Conservation (phyloP, 148 eudicot species). For the Chenopodium suecicum region DNA sequence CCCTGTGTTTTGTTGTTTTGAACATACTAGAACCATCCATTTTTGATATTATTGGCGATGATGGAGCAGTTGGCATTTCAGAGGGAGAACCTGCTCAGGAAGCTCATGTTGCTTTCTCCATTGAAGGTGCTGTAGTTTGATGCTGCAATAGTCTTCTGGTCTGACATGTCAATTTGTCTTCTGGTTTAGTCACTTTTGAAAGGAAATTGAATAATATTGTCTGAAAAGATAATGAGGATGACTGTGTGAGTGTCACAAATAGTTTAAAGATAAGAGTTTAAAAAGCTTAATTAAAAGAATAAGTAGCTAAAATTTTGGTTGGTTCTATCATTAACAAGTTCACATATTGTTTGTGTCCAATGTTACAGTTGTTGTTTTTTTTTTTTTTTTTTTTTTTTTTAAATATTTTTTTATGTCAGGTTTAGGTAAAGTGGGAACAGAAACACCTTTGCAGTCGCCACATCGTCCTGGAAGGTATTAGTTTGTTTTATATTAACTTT, state of each 20-base stretch:
- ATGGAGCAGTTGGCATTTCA: conserved; percentile 41
- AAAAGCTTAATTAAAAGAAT: neutral
- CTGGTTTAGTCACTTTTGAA: neutral
- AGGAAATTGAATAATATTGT: neutral
- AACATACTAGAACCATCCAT: conserved; percentile 55
- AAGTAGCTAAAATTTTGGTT: neutral
- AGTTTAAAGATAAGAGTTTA: neutral
- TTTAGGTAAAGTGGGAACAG: conserved; percentile 60
- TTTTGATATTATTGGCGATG: conserved; percentile 73
- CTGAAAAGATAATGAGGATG: neutral
- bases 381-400: no score
- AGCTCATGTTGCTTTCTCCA: conserved; percentile 78
- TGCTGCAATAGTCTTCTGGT: neutral
- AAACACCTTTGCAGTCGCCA: conserved; percentile 85
- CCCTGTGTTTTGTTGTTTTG: neutral
- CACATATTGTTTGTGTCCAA: conserved; percentile 3
- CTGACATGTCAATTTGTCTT: neutral
- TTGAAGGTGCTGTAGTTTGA: conserved; percentile 49
- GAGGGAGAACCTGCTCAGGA: conserved; percentile 42
- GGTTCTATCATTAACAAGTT: neutral
- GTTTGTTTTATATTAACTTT: neutral
- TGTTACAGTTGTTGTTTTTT: conserved; percentile 2
- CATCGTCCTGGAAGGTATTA: conserved; percentile 53
- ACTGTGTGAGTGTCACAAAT: neutral
- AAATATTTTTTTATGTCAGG: conserved; percentile 34